Base-by-base conservation (phyloP, 2,329 filamentous ascomycete species). In the Claviceps purpurea region DNA sequence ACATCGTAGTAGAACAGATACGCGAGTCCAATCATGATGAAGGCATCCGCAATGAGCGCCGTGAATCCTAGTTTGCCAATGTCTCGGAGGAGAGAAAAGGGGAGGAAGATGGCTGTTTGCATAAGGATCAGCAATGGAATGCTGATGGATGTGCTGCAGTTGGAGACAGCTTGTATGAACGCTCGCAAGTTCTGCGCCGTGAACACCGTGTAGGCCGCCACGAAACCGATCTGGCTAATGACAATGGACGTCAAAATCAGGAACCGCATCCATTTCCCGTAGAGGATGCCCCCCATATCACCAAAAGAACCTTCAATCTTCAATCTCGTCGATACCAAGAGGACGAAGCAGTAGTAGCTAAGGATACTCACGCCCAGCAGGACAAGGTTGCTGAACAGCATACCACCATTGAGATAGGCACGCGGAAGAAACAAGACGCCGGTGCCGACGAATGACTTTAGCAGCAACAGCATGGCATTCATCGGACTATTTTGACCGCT, bases 361-460 rank as follows among this genome's bases (percentile, higher is more conserved):
- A 98, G 74, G 2, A 79, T 73, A 6, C 93, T 90, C 16, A 98
- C 88, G 41, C 76, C 78, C 22, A 98, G 73, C n/a, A 98, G 78
- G 16, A 98, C 86, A 50, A 94, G 58, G 64, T 94, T 95, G 61
- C 89, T 95, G 69, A 98, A 98, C 16, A 95, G 72, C 90, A 98
- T 97, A 54, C 93, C 93, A 51, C 93, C 93, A 62, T 95, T 98
- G 57, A 96, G 78, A 64, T 93, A 98, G 4, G 93, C 91, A 47
- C 89, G 83, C 0, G 91, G 91, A 38, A 97, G 73, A 71, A 97
- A 97, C 16, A 97, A 74, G 8, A 97, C 91, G 52, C 91, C 91
- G 0, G 93, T 98, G 20, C 94, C 93, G 47, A 98, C 93, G 64
- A 98, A 98, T 0, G 91, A 97, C 73, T 98, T 98, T 58, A 98